phyloP scores from a whole-genome alignment of 345 rosid genomes.

The Sisymbrium irio region DNA sequence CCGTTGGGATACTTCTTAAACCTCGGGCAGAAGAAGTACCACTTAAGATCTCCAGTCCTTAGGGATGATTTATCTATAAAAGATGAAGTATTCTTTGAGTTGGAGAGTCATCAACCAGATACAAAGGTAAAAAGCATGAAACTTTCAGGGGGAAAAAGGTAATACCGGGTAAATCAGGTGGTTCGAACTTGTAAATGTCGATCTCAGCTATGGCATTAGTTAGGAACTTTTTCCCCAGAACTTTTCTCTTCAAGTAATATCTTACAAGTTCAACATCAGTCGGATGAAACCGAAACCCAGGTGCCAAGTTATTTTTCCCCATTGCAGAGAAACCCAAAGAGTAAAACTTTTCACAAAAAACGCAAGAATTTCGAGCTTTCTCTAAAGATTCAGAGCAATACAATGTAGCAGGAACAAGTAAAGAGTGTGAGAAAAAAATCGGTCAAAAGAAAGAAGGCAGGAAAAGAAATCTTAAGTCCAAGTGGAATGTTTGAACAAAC shows the following conservation, averaged over 20 bases:
- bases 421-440: not conserved
- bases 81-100: not conserved
- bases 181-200: slow-evolving; percentile 62
- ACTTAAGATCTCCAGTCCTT: slow-evolving; percentile 58
- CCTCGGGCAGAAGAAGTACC: slow-evolving; percentile 79
- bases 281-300: slow-evolving; percentile 86
- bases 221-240: slow-evolving; percentile 43
- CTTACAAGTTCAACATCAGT: slow-evolving; percentile 69
- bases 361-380: not conserved
- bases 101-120: not conserved
- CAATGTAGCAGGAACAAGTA: not conserved
- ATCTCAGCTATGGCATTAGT: slow-evolving; percentile 51
- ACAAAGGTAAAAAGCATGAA: not conserved
- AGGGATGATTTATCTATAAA: slow-evolving; percentile 39
- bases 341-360: not conserved
- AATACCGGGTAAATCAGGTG: slow-evolving; percentile 64
- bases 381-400: not conserved
- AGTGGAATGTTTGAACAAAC: slow-evolving; percentile 52
- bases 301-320: slow-evolving; percentile 44
- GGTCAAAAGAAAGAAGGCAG: not conserved
- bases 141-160: not conserved
- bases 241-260: slow-evolving; percentile 68
- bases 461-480: slow-evolving; percentile 33
- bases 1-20: slow-evolving; percentile 60
- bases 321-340: slow-evolving; percentile 23